Evolutionary conservation across 2,329 filamentous ascomycete species (phyloP).

Genomic region (Sporothrix phasma): DNA sequence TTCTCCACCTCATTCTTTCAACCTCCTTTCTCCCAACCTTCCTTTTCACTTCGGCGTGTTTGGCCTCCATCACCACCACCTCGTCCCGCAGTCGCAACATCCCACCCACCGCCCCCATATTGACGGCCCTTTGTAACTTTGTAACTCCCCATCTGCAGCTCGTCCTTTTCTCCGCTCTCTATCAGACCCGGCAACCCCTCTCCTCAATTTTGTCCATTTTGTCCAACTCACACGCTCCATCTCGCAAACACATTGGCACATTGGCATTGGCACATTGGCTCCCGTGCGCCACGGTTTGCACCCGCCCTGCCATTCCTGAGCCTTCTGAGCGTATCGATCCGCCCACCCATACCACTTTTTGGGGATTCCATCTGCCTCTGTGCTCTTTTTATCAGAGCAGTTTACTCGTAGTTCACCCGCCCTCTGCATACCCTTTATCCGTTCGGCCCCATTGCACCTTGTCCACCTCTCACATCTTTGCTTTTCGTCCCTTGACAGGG

Average conservation of each 20-base stretch:
- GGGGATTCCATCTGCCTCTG: neutral
- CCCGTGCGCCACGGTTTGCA: constrained; percentile 1
- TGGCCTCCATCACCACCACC: neutral
- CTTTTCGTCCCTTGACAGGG: neutral
- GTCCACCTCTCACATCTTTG: neutral
- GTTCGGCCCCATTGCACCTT: neutral
- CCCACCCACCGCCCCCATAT: neutral
- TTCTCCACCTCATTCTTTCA: too few relatives aligned
- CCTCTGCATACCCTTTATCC: neutral
- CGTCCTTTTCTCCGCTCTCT: neutral
- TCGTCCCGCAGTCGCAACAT: too few relatives aligned
- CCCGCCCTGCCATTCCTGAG: constrained; percentile 1
- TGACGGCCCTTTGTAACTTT: neutral
- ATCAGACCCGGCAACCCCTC: neutral
- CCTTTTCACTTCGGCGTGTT: neutral
- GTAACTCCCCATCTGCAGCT: constrained; percentile 1
- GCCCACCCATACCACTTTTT: neutral
- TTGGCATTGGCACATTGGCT: constrained; percentile 3
- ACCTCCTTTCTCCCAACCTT: neutral
- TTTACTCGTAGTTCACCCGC: too few relatives aligned
- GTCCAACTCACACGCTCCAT: constrained; percentile 6
- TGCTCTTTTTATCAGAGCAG: constrained; percentile 4
- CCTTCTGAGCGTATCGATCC: constrained; percentile 4
- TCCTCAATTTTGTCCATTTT: neutral
- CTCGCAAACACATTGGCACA: neutral